phyloP scores from a whole-genome alignment of 441 rosid species.

The Eruca vesicaria region DNA sequence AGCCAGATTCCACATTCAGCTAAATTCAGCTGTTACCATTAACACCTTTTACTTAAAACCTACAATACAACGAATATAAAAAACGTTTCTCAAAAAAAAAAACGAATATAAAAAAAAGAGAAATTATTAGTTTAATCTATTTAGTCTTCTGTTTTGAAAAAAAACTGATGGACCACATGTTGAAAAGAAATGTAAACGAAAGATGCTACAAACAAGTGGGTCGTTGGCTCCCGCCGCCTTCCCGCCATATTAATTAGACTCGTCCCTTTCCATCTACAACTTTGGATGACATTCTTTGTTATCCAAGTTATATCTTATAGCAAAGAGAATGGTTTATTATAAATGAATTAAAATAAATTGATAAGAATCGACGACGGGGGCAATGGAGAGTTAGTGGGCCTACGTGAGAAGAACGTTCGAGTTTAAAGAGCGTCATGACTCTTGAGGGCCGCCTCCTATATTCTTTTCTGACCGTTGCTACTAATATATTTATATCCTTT shows the following conservation, averaged over 20 bases:
- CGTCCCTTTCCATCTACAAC: background rate
- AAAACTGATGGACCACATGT: background rate
- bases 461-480: conserved; percentile 22
- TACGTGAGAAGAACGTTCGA: conserved; percentile 30
- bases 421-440: conserved; percentile 1
- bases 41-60: background rate
- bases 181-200: background rate
- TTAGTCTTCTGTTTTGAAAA: background rate
- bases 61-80: background rate
- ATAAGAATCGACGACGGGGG: background rate
- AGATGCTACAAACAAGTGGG: background rate
- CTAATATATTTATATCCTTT: background rate
- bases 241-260: background rate
- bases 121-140: background rate
- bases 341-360: background rate
- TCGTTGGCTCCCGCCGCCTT: background rate
- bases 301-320: background rate
- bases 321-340: background rate
- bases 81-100: too few relatives aligned
- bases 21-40: background rate
- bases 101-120: background rate
- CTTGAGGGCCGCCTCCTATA: conserved; percentile 1
- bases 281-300: background rate
- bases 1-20: background rate
- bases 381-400: conserved; percentile 32